Evolutionary conservation across 192 early-diverging fungal species (phyloP), one percentile per base, ranked within the genome.

Genomic region (Backusella circina): DNA sequence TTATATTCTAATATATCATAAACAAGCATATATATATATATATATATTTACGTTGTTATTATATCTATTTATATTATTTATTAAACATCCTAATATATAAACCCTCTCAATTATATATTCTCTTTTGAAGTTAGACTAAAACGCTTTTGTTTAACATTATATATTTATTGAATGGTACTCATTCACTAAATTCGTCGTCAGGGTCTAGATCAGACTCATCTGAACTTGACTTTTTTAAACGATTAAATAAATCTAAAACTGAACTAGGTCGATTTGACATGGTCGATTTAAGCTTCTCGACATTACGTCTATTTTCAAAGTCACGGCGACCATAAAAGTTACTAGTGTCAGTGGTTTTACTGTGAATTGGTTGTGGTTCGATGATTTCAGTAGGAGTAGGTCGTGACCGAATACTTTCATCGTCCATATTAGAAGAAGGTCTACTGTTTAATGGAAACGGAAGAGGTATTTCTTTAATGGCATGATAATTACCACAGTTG

Each of bases 401-500:
- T 18, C 32, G 38, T 21, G 23, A 5, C 51, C 33, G 23, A 28
- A 32, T 36, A 35, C 26, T 71, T 38, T 47, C 41, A 16, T 72
- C 71, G 21, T 68, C 66, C 64, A 67, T 37, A n/a, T 72, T 75
- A 23, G 51, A 35, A 15, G 79, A 23, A 31, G 69, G 5, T 6
- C 6, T 28, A 21, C 23, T 70, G 23, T 37, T 33, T n/a, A 79
- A 35, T 6, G 81, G 47, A 78, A 88, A 93, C 36, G 93, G 93
- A 35, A 94, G 78, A 18, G 93, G 93, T 9, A 94, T 91, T 71
- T 94, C 93, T 32, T 88, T 90, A 77, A 92, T 92, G 4, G 93
- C 93, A 15, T 92, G 89, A 85, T 91, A 94, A 54, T 91, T 85
- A 67, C 93, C 93, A 74, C 92, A 93, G 71, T 94, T 94, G 79